Evolutionary conservation across 1,139 yeast species (phyloP).

Genomic region (Pichia sp.): DNA sequence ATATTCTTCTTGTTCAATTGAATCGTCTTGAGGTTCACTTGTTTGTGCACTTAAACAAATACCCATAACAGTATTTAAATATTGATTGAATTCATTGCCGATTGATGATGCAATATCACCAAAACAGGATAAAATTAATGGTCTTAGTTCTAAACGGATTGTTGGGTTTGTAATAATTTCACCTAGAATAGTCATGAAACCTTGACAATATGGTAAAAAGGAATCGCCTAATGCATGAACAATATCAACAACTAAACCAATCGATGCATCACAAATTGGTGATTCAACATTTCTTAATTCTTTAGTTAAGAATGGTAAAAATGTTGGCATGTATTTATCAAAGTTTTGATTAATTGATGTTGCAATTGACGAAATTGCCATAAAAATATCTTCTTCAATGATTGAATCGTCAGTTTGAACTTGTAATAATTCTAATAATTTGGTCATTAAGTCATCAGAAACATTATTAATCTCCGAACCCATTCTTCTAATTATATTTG

Average conservation of each 20-base stretch:
- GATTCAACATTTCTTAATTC: constrained; percentile 80
- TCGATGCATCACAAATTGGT: constrained; percentile 79
- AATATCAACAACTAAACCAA: constrained; percentile 94
- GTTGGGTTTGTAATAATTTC: constrained; percentile 57
- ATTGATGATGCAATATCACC: constrained; percentile 93
- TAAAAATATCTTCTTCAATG: constrained; percentile 90
- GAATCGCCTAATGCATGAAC: constrained; percentile 80
- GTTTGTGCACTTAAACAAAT: constrained; percentile 55
- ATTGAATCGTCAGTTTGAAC: constrained; percentile 60
- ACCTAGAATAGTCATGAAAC: constrained; percentile 78
- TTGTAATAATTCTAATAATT: constrained; percentile 64
- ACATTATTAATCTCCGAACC: constrained; percentile 60
- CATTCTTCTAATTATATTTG: constrained; percentile 81
- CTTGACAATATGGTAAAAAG: constrained; percentile 67
- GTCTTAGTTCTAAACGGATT: constrained; percentile 75
- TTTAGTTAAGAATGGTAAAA: constrained; percentile 71
- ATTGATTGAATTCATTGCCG: constrained; percentile 68
- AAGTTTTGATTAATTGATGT: constrained; percentile 67
- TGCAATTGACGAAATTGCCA: constrained; percentile 87
- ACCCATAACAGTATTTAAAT: constrained; percentile 71
- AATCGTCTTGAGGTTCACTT: constrained; percentile 49
- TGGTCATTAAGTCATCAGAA: constrained; percentile 77
- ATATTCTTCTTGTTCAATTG: constrained; percentile 74
- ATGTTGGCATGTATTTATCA: constrained; percentile 68
- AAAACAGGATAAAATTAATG: constrained; percentile 86